phyloP scores from a whole-genome alignment of 225 moss, liverwort and hornwort species.

The Anthoceros angustus region DNA sequence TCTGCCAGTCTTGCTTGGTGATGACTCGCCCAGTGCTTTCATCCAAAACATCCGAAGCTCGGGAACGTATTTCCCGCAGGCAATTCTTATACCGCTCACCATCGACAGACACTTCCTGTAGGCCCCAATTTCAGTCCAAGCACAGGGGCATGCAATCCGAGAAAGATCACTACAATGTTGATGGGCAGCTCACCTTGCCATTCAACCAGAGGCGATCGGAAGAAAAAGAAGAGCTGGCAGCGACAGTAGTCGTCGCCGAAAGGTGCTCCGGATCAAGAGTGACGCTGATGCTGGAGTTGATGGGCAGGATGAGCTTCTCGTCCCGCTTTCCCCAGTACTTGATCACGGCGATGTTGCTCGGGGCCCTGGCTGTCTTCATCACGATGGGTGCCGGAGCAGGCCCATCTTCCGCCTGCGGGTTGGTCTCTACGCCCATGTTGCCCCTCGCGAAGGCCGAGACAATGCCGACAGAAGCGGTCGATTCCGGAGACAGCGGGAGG shows the following conservation, averaged over 20 bases:
- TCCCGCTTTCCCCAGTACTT: conserved; percentile 99
- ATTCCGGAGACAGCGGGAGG: too few species aligned
- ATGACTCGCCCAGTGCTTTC: conserved; percentile 46
- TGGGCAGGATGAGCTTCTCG: conserved; percentile 85
- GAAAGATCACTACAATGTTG: background rate
- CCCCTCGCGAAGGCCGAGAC: too few species aligned
- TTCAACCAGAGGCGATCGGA: conserved; percentile 96
- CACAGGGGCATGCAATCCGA: too few species aligned
- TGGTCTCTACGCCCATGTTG: too few species aligned
- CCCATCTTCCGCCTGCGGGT: too few species aligned
- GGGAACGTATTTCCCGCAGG: conserved; percentile 70
- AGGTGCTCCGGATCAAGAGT: conserved; percentile 63
- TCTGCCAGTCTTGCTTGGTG: conserved; percentile 58
- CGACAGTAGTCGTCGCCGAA: conserved; percentile 84
- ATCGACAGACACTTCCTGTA: conserved; percentile 86
- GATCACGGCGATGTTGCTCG: conserved; percentile 96
- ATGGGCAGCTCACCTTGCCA: conserved; percentile 46
- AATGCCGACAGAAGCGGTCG: too few species aligned
- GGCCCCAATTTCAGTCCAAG: background rate
- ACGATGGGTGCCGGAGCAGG: conserved; percentile 32
- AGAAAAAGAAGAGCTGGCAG: conserved; percentile 63
- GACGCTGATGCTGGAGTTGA: conserved; percentile 91
- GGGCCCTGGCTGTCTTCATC: conserved; percentile 74
- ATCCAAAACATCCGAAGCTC: conserved; percentile 66
- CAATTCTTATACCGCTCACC: conserved; percentile 87